A percentile compares a stretch with the other conserved stretches of the same genome.
Conservation (phyloP, 2,329 filamentous ascomycete genomes). For the Blastomyces parvus region DNA sequence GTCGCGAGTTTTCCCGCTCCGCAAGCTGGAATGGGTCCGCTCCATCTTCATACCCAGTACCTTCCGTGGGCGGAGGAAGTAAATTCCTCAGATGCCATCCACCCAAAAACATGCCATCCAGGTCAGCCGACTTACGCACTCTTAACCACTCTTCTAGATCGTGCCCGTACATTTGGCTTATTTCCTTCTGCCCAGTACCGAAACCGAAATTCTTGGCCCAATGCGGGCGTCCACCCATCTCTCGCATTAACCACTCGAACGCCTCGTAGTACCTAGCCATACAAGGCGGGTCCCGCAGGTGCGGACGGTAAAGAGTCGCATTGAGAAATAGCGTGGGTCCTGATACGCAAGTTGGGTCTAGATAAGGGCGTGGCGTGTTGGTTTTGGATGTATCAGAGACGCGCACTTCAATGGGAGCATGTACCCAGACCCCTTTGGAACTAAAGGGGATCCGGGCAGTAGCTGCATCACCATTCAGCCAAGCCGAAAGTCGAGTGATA, state of each 20-base stretch:
- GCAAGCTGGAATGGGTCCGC: conserved; percentile 28
- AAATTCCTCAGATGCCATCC: conserved; percentile 76
- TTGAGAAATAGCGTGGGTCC: conserved; percentile 80
- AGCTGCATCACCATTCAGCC: conserved; percentile 68
- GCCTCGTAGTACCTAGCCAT: conserved; percentile 71
- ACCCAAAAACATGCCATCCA: conserved; percentile 78
- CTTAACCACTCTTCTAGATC: conserved; percentile 57
- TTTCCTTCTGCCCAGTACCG: conserved; percentile 46
- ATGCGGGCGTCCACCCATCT: conserved; percentile 71
- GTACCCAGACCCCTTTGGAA: conserved; percentile 69
- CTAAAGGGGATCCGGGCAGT: conserved; percentile 68
- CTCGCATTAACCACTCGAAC: conserved; percentile 84
- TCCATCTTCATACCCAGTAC: conserved; percentile 10
- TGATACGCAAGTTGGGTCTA: conserved; percentile 61
- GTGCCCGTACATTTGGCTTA: conserved; percentile 60
- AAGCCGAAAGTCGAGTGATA: conserved; percentile 69
- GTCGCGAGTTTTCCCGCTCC: conserved; percentile 35
- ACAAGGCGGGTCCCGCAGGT: conserved; percentile 67
- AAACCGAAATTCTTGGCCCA: conserved; percentile 86
- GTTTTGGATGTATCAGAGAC: conserved; percentile 58
- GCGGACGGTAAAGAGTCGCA: conserved; percentile 78
- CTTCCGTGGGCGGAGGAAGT: conserved; percentile 23
- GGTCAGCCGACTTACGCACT: conserved; percentile 59
- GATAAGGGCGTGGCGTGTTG: conserved; percentile 48
- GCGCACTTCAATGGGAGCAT: conserved; percentile 87